Base-by-base conservation (phyloP, 176 grass and related monocot genomes). In the Rhynchospora breviuscula region DNA sequence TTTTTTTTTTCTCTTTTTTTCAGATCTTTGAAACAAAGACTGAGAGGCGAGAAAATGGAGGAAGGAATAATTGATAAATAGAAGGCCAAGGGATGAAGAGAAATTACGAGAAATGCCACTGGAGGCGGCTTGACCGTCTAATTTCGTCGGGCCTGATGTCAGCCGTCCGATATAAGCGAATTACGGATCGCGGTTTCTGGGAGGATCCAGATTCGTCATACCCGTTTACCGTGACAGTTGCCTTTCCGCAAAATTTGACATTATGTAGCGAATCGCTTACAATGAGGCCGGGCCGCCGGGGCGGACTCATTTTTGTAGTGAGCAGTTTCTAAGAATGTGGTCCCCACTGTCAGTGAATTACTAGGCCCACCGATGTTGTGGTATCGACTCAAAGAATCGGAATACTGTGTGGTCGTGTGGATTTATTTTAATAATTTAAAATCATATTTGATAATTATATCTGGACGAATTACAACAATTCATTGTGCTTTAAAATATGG, bases 21-120 rank as follows among this genome's bases (percentile, higher is more conserved):
- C 67, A 22, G 67, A 19, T 80, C 47, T 82, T 89, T 25, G 90
- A 83, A 29, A n/a, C n/a, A n/a, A 67, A 89, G 63, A 79, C 45
- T 47, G 17, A 52, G 21, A 67, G 64, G 31, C 2, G 45, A 68
- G 59, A 43, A 79, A 59, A 77, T 44, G 90, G 75, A 48, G 83
- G 15, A 15, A 29, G 65, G 64, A 76, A 85, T 7, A 9, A 18
- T 31, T 33, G 51, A 78, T 57, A 35, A 78, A 54, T 78, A 56
- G 7, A 57, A 78, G 25, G 51, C 73, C 73, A 56, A 13, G 31
- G 12, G 21, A 29, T 71, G 18, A n/a, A 71, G 40, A 46, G 21
- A 85, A 66, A 63, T 78, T 76, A 84, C 83, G 15, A 33, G 0
- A 19, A 79, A 59, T 79, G 74, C 76, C 76, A 78, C 75, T 86